Conservation (phyloP, 2,329 filamentous ascomycete genomes). For the Elsinoe necatrix region DNA sequence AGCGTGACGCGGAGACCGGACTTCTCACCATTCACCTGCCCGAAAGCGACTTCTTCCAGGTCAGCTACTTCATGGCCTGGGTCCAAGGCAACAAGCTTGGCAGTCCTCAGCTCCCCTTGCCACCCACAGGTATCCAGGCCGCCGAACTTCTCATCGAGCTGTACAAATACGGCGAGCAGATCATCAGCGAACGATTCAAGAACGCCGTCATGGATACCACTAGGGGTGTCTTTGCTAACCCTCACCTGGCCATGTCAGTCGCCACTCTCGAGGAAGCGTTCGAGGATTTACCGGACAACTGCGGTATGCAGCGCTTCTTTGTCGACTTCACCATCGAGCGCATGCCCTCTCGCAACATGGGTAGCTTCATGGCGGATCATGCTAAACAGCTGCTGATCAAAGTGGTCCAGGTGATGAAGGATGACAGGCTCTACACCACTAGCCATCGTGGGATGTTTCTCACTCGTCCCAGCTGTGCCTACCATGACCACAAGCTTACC, state of each 20-base stretch:
- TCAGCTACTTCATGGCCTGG: constrained; percentile 7
- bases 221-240: background rate
- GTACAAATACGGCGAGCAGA: constrained; percentile 3
- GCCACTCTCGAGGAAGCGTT: background rate
- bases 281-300: background rate
- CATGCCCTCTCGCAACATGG: background rate
- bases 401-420: background rate
- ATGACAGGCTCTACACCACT: background rate
- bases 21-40: background rate
- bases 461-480: background rate
- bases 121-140: background rate
- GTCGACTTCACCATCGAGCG: constrained; percentile 4
- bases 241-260: background rate
- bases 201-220: constrained; percentile 1
- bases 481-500: constrained; percentile 8
- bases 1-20: background rate
- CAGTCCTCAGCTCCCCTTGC: background rate
- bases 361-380: background rate
- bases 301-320: constrained; percentile 1
- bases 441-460: background rate
- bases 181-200: constrained; percentile 6
- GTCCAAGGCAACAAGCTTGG: constrained; percentile 1
- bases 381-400: background rate
- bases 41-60: constrained; percentile 1
- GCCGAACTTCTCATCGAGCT: constrained; percentile 7